Evolutionary conservation across 225 moss, liverwort and hornwort genomes (phyloP).

Genomic region (Ulota crispa): DNA sequence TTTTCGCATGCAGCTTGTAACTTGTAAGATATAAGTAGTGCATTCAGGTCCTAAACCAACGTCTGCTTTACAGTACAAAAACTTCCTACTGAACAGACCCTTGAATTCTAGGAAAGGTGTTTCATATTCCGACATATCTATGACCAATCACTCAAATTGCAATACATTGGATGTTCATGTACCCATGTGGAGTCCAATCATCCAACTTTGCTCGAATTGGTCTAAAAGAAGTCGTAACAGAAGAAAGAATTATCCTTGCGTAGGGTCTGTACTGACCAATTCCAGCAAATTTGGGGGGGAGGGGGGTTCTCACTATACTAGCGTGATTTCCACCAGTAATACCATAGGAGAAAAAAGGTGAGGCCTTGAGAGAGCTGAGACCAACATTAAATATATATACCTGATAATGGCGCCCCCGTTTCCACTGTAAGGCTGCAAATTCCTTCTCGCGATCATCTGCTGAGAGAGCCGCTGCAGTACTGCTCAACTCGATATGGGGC

Average conservation of each 20-base stretch:
- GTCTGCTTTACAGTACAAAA: not conserved
- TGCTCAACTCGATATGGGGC: slow-evolving; percentile 37
- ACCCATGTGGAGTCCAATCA: not conserved
- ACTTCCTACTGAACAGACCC: not conserved
- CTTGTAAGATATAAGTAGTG: not conserved
- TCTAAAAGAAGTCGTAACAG: not conserved
- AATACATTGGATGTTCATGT: not conserved
- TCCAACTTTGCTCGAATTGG: not conserved
- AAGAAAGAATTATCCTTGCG: not conserved
- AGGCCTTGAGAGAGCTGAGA: not conserved
- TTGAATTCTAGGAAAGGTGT: not conserved
- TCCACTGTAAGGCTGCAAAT: slow-evolving; percentile 17
- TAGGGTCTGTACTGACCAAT: no score
- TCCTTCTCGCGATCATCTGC: slow-evolving; percentile 23
- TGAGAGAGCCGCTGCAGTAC: not conserved
- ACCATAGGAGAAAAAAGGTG: not conserved
- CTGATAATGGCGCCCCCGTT: slow-evolving; percentile 29
- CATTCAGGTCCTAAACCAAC: not conserved
- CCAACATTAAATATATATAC: not conserved
- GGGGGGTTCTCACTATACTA: no score
- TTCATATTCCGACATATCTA: not conserved
- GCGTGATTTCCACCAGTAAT: not conserved
- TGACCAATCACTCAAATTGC: not conserved
- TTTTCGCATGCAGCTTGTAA: not conserved
- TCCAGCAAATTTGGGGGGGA: no score